Evolutionary conservation across 352 stramenopile species (phyloP).

Genomic region (Peronospora belbahrii): DNA sequence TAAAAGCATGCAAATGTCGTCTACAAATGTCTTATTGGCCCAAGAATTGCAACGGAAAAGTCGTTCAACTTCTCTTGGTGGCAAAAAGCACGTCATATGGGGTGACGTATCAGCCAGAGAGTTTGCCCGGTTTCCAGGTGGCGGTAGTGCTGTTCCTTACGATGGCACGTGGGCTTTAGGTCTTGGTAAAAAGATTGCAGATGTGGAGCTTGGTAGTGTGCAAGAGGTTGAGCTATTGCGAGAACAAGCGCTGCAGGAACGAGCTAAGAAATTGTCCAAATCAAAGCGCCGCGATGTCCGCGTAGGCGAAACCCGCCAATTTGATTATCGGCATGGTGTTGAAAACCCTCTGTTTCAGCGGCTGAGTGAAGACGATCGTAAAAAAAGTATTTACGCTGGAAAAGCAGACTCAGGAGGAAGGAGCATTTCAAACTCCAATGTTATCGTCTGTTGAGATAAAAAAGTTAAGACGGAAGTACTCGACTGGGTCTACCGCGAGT

Average conservation of each 20-base stretch:
- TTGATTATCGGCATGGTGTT: slow-evolving; percentile 65
- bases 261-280: slow-evolving; percentile 58
- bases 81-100: slow-evolving; percentile 72
- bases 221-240: slow-evolving; percentile 53
- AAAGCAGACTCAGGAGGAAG: slow-evolving; percentile 17
- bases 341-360: slow-evolving; percentile 75
- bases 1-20: slow-evolving; percentile 51
- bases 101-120: slow-evolving; percentile 59
- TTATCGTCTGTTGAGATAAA: slow-evolving; percentile 18
- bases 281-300: slow-evolving; percentile 44
- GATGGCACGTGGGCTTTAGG: slow-evolving; percentile 78
- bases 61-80: slow-evolving; percentile 53
- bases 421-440: slow-evolving; percentile 22
- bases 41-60: slow-evolving; percentile 35
- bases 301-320: slow-evolving; percentile 68
- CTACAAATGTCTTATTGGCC: slow-evolving; percentile 14
- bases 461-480: slow-evolving; percentile 30
- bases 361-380: slow-evolving; percentile 60
- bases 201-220: slow-evolving; percentile 66
- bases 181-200: slow-evolving; percentile 46
- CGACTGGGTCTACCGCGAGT: slow-evolving; percentile 19
- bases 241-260: slow-evolving; percentile 40
- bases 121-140: slow-evolving; percentile 73
- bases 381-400: slow-evolving; percentile 53
- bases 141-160: slow-evolving; percentile 65